Percentiles rank a stretch among this genome's conserved stretches.
These are phyloP conservation scores for Antrodiella citrinella DNA, from an alignment of 768 basidiomycete species.

Conservation along the genomic window DNA sequence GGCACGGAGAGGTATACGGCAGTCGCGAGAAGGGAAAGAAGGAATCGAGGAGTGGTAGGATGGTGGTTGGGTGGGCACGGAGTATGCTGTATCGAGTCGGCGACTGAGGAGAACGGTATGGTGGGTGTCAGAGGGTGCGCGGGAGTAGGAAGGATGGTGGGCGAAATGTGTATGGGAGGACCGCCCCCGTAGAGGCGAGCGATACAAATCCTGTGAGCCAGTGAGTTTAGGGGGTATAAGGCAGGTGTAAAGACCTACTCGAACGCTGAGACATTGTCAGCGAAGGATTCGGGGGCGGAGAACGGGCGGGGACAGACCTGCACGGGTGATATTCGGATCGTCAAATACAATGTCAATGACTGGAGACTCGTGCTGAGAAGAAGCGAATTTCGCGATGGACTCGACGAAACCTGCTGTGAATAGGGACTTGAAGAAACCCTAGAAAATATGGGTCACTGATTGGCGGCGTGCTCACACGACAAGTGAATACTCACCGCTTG, in stretches of 20 bases:
- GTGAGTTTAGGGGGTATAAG: background rate
- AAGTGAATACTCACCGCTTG: conserved; percentile 55
- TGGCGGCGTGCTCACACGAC: too few relatives aligned
- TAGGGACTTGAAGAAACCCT: conserved; percentile 85
- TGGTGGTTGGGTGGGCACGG: conserved; percentile 49
- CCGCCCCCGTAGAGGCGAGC: conserved; percentile 84
- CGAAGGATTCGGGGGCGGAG: conserved; percentile 8
- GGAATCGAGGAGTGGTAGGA: conserved; percentile 69
- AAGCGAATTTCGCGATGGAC: conserved; percentile 27
- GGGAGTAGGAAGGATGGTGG: conserved; percentile 55
- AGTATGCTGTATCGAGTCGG: conserved; percentile 15
- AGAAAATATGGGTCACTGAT: background rate
- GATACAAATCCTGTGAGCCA: conserved; percentile 59
- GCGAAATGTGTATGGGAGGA: conserved; percentile 62
- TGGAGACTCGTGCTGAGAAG: conserved; percentile 28
- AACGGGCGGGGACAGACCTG: conserved; percentile 43
- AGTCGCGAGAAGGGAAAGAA: conserved; percentile 82
- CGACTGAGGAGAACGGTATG: conserved; percentile 32
- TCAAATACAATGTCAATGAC: conserved; percentile 69
- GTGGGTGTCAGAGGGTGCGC: conserved; percentile 63
- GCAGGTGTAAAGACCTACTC: conserved; percentile 56
- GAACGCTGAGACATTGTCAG: conserved; percentile 43
- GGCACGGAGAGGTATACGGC: conserved; percentile 82
- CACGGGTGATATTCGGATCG: conserved; percentile 82
- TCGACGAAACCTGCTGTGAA: conserved; percentile 79